phyloP scores from a whole-genome alignment of 2,329 filamentous ascomycete species.

The Helminthosporium solani region DNA sequence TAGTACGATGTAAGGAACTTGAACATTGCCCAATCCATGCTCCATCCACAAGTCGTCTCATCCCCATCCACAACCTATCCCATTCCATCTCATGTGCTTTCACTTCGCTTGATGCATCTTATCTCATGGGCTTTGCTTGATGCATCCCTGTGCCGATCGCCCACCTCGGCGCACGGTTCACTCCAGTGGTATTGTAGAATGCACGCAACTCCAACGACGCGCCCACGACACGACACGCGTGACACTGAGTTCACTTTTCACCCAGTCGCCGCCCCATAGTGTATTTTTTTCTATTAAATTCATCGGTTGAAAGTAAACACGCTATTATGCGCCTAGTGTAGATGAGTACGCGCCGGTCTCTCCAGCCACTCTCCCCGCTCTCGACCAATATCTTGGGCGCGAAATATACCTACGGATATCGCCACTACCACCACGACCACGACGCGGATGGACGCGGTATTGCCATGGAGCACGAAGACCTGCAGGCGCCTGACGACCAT shows the following conservation, averaged over 20 bases:
- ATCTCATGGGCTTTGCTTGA: not conserved
- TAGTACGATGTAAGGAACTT: not conserved
- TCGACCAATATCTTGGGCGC: slow-evolving; percentile 26
- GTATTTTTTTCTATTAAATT: too few species aligned
- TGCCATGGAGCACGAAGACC: slow-evolving; percentile 21
- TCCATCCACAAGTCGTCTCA: too few species aligned
- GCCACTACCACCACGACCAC: slow-evolving; percentile 19
- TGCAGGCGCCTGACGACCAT: slow-evolving; percentile 22
- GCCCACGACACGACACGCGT: not conserved
- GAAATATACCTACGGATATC: slow-evolving; percentile 25
- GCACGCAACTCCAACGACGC: not conserved
- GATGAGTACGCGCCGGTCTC: slow-evolving; percentile 40
- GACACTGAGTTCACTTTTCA: not conserved
- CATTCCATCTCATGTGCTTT: too few species aligned
- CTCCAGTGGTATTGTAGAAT: too few species aligned
- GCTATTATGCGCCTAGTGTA: slow-evolving; percentile 20
- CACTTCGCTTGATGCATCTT: too few species aligned
- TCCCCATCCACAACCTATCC: too few species aligned
- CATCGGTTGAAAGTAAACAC: too few species aligned
- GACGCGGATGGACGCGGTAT: slow-evolving; percentile 1
- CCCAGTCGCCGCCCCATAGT: not conserved
- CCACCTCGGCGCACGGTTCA: slow-evolving; percentile 5
- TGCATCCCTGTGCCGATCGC: not conserved
- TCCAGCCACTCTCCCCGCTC: slow-evolving; percentile 35
- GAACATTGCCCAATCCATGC: not conserved